Evolutionary conservation across 345 rosid genomes (phyloP).

Genomic region (Capsella bursapastoris): DNA sequence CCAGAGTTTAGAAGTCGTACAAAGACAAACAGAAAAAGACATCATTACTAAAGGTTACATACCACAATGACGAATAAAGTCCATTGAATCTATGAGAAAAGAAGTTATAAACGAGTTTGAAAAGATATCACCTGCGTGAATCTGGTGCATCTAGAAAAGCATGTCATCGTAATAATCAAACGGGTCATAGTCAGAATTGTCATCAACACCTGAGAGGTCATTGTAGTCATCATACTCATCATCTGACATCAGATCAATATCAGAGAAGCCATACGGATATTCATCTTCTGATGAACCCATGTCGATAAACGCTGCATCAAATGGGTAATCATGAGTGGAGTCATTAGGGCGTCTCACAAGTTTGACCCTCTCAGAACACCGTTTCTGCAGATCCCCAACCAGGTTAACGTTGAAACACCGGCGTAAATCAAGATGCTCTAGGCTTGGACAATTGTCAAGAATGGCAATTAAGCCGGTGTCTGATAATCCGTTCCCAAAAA

Average conservation of each 20-base stretch:
- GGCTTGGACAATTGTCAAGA: background rate
- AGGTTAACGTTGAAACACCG: background rate
- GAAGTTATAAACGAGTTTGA: background rate
- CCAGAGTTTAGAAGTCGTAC: background rate
- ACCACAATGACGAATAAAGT: constrained; percentile 14
- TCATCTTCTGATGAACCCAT: too few relatives aligned
- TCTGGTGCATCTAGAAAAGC: constrained; percentile 16
- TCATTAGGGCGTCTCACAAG: background rate
- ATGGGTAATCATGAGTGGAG: background rate
- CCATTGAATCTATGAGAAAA: background rate
- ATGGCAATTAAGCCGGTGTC: background rate
- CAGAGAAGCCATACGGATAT: too few relatives aligned
- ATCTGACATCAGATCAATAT: too few relatives aligned
- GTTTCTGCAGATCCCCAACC: background rate
- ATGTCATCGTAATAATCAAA: background rate
- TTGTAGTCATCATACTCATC: constrained; percentile 34
- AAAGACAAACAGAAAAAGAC: background rate
- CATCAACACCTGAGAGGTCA: constrained; percentile 45
- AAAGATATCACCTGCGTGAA: background rate
- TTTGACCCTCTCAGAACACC: background rate
- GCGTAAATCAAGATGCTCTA: background rate
- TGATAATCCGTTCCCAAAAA: background rate
- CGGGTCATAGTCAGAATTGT: constrained; percentile 37
- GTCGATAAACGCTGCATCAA: background rate
- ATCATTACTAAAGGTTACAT: constrained; percentile 3